Evolutionary conservation across 2,329 filamentous ascomycete species (phyloP).

Genomic region (Aspergillus aculeatinus): DNA sequence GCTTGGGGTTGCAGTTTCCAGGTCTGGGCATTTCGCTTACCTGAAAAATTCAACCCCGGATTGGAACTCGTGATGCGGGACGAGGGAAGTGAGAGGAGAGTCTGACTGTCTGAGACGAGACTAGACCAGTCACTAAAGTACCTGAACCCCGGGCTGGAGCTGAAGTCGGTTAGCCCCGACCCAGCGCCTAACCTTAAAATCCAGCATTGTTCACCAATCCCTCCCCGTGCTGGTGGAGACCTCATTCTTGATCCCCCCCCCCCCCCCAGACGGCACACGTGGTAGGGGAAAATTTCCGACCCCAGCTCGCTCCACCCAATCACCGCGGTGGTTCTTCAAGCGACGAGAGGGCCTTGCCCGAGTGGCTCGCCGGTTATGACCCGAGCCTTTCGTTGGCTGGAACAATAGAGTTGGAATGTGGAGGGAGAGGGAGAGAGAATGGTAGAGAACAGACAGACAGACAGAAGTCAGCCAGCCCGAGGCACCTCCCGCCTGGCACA

Average conservation of each 20-base stretch:
- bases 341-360: conserved; percentile 1
- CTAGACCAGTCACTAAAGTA: no score
- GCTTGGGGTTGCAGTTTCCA: neutral
- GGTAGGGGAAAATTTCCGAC: conserved; percentile 2
- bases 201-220: neutral
- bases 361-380: conserved; percentile 16
- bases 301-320: neutral
- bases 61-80: neutral
- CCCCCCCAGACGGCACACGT: neutral
- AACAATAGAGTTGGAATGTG: neutral
- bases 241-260: no score
- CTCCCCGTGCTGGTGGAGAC: neutral
- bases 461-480: neutral
- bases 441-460: no score
- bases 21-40: neutral
- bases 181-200: neutral
- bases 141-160: neutral
- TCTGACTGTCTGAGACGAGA: no score
- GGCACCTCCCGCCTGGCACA: neutral
- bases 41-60: no score
- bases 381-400: conserved; percentile 29
- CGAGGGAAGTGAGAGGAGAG: no score
- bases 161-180: neutral
- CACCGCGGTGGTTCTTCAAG: neutral
- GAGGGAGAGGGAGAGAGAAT: no score